Base-by-base conservation (phyloP, 805 yeast species). In the Sungouiozyma intestinalis region DNA sequence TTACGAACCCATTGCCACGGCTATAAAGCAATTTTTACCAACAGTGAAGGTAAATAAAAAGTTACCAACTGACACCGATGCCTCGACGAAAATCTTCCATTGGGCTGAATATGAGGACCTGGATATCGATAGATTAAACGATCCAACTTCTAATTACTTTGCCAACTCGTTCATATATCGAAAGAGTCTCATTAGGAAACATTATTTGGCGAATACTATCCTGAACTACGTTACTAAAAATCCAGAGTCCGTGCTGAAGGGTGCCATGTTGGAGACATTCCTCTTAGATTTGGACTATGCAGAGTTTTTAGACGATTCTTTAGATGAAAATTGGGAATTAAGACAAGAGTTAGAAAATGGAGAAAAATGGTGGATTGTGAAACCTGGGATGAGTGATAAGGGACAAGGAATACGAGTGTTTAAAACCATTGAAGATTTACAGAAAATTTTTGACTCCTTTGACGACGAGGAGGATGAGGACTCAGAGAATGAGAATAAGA, bases 321-420 rank as follows among this genome's bases (percentile, higher is more conserved):
- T 92, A 37, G 97, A 90, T 60, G 98, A 92, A 53, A 79, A 84
- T 33, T 88, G 83, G 67, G 98, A 90, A 55, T 68, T 92, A 39
- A 66, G 95, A 45, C 81, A 81, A 40, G 95, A 83, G 50, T 65
- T 92, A 29, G 71, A 67, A 15, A 17, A 33, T 9, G 45, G 45
- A 13, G 52, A 57, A 16, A 76, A 73, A 49, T 74, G 81, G 38
- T 90, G 94, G 88, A 92, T 92, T 33, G 69, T 92, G 58, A 92
- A 92, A 58, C 98, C 98, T 14, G 79, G 95, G 48, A 87, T 92
- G 96, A 83, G 94, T 54, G 98, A 92, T 57, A 81, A 90, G 57
- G 98, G 95, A 9, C 96, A 92, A 58, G 98, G 98, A 0, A 90
- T 92, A 39, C 67, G 95, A 33, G 63, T 92, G 0, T 92, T 92